Conservation (phyloP, 2,329 filamentous ascomycete species). For the Incumbomyces lentus region DNA sequence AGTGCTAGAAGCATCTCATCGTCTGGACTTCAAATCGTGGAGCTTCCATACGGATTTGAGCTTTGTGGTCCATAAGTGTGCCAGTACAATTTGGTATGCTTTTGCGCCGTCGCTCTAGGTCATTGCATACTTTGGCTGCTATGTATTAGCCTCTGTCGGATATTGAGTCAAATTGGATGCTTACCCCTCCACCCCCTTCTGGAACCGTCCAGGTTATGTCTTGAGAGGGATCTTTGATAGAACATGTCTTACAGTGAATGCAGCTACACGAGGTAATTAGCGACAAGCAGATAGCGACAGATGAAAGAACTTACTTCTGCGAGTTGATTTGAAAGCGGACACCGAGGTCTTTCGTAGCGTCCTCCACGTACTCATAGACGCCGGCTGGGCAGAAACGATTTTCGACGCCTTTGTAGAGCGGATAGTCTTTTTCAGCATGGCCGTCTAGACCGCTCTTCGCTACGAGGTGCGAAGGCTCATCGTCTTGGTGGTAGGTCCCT, state of each 20-base stretch:
- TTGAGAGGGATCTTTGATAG: slow-evolving; percentile 94
- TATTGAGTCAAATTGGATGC: neutral
- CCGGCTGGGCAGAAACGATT: slow-evolving; percentile 95
- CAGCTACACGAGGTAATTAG: slow-evolving; percentile 49
- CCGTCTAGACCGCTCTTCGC: slow-evolving; percentile 92
- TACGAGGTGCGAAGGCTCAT: slow-evolving; percentile 80
- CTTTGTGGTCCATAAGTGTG: neutral
- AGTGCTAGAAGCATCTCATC: no score
- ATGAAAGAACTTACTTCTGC: slow-evolving; percentile 67
- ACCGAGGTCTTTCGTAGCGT: slow-evolving; percentile 71
- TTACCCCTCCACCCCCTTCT: slow-evolving; percentile 58
- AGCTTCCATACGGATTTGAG: no score
- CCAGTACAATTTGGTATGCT: neutral
- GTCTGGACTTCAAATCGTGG: no score
- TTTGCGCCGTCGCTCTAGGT: neutral
- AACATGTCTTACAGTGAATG: slow-evolving; percentile 98
- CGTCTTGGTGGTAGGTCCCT: slow-evolving; percentile 96
- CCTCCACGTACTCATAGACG: slow-evolving; percentile 97
- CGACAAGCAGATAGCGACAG: neutral
- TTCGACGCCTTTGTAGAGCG: slow-evolving; percentile 82
- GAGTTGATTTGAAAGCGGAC: slow-evolving; percentile 96
- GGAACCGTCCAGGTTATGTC: slow-evolving; percentile 97
- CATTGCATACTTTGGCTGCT: slow-evolving; percentile 5
- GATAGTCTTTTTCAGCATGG: slow-evolving; percentile 74
- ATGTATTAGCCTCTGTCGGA: neutral